phyloP scores from a whole-genome alignment of 2,329 filamentous ascomycete species.

The Diaporthe nobilis region DNA sequence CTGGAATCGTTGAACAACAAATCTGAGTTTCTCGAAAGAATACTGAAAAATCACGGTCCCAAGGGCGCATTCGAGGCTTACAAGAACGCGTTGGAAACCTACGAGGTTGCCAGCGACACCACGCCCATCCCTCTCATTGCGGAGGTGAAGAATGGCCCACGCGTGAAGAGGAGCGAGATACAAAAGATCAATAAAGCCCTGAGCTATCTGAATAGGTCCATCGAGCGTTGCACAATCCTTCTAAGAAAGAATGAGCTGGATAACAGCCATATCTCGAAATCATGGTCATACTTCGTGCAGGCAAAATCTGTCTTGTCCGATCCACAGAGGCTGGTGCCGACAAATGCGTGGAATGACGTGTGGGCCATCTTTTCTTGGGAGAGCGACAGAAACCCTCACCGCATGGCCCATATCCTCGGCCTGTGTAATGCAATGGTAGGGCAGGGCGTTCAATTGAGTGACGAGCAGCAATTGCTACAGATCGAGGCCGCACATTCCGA shows the following conservation, averaged over 20 bases:
- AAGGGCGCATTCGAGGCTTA: constrained; percentile 38
- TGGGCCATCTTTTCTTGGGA: constrained; percentile 74
- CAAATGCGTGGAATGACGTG: constrained; percentile 73
- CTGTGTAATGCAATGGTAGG: constrained; percentile 77
- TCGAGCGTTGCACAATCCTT: constrained; percentile 51
- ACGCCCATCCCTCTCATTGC: constrained; percentile 25
- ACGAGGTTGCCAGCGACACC: constrained; percentile 11
- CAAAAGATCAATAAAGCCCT: constrained; percentile 44
- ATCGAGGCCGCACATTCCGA: constrained; percentile 78
- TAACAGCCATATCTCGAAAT: constrained; percentile 48
- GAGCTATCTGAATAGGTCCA: constrained; percentile 47
- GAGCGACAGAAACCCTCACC: constrained; percentile 65
- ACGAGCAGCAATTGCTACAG: constrained; percentile 73
- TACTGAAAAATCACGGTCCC: constrained; percentile 39
- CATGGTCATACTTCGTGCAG: constrained; percentile 66
- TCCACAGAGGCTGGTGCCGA: constrained; percentile 69
- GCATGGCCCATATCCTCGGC: constrained; percentile 72
- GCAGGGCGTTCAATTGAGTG: constrained; percentile 67
- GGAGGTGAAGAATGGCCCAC: background rate
- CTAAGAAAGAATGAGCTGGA: constrained; percentile 52
- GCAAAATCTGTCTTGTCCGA: constrained; percentile 60
- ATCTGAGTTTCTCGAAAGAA: constrained; percentile 26
- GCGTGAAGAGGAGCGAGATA: constrained; percentile 20
- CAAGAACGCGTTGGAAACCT: constrained; percentile 33
- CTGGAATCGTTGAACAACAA: constrained; percentile 30